Evolutionary conservation across 176 grass and related monocot species (phyloP), one percentile per base, ranked within the genome.

Genomic region (Oryza australiensis): DNA sequence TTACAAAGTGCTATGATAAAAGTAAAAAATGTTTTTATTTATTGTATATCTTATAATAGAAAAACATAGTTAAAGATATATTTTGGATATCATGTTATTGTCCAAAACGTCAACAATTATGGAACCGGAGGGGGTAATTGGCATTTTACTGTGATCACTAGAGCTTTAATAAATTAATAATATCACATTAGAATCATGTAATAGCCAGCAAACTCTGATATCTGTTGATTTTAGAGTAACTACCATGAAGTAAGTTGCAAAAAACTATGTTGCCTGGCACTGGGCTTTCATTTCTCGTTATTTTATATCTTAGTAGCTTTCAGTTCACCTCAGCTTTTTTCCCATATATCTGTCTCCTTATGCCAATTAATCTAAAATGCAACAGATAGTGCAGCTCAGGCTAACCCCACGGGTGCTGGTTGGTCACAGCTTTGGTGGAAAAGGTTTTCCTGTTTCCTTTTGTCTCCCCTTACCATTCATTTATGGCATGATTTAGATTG

Each of bases 371-470:
- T 84, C 73, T 35, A 38, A 37, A 81, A 37, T 86, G 77, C 75
- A 90, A 90, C 83, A 99, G 93, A 29, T 95, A 29, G 80, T 64
- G 53, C 96, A 95, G 81, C 87, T 99, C 68, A 99, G 96, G 87
- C 33, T 99, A 81, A 90, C 83, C 0, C 96, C 96, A 78, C 87
- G 96, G 62, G 96, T 99, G 37, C 76, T 95, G 83, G 93, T 99
- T 88, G 96, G 93, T 84, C 96, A 99, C 77, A 99, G 91, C 29
- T 95, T 99, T 94, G 96, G 96, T 20, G 96, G 96, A 84, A 99
- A 99, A 95, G 96, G 96, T 99, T 82, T 81, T 86, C 70, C 62
- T 82, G 53, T 73, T 55, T 68, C 20, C 13, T 51, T 48, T 38
- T n/a, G 2, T 14, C 63, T 70, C 42, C 12, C 70, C 34, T 67